These are phyloP conservation scores for Phytophthora kernoviae DNA, from an alignment of 352 stramenopile genomes.

Conservation along the genomic window DNA sequence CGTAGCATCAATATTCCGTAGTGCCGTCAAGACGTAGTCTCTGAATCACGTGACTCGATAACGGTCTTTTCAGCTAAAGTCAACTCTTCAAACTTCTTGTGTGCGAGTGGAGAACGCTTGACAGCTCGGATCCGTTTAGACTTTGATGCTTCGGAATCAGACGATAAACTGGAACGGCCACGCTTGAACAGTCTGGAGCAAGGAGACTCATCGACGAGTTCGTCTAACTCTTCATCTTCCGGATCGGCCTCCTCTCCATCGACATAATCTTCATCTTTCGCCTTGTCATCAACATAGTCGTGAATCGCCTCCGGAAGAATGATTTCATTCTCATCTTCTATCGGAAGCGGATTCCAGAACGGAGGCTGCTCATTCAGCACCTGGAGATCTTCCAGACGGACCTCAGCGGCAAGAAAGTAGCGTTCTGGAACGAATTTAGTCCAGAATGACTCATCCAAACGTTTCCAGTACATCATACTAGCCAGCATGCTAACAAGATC, in stretches of 20 bases:
- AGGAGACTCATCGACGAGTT: too few relatives aligned
- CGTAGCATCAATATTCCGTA: background rate
- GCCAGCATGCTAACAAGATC: background rate
- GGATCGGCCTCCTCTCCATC: background rate
- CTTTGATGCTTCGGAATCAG: too few relatives aligned
- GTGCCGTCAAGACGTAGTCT: background rate
- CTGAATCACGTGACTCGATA: too few relatives aligned
- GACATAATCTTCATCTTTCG: background rate
- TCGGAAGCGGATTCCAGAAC: background rate
- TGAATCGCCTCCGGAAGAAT: background rate
- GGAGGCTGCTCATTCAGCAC: background rate
- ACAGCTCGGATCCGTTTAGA: too few relatives aligned
- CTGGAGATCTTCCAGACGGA: background rate
- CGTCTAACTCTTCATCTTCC: too few relatives aligned
- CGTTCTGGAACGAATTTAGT: background rate
- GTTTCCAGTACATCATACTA: slow-evolving; percentile 6
- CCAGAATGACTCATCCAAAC: background rate
- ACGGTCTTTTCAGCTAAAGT: too few relatives aligned
- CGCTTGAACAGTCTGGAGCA: background rate
- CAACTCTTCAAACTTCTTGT: too few relatives aligned
- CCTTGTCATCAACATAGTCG: background rate
- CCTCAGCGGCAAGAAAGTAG: background rate
- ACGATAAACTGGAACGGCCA: background rate
- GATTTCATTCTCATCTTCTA: background rate
- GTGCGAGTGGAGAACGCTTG: background rate